Evolutionary conservation across 1,139 yeast species (phyloP).

Genomic region (Meyerozyma carpophila): DNA sequence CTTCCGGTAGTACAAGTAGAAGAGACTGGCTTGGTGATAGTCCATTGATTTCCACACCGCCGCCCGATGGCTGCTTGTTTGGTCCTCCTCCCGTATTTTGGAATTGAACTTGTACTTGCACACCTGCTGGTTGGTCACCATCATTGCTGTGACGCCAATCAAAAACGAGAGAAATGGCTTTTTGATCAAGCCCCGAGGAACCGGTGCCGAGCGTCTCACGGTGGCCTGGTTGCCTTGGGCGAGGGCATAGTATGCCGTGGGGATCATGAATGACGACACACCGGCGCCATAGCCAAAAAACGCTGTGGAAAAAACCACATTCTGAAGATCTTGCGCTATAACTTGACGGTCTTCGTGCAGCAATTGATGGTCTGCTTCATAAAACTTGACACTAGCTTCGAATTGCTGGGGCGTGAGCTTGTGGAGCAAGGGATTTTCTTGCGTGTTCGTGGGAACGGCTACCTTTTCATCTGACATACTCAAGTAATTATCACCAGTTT

Average conservation of each 20-base stretch:
- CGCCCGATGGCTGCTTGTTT: slow-evolving; percentile 13
- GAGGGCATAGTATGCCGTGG: slow-evolving; percentile 18
- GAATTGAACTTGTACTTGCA: slow-evolving; percentile 21
- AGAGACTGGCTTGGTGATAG: slow-evolving; percentile 31
- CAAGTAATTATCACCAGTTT: neutral
- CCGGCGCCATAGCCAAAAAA: slow-evolving; percentile 17
- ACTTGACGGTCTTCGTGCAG: slow-evolving; percentile 25
- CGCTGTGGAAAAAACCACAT: slow-evolving; percentile 21
- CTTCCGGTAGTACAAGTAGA: slow-evolving; percentile 30
- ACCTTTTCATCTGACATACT: slow-evolving; percentile 2
- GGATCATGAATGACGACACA: slow-evolving; percentile 16
- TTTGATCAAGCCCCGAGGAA: slow-evolving; percentile 12
- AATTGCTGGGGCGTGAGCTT: slow-evolving; percentile 31
- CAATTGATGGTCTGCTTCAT: slow-evolving; percentile 37
- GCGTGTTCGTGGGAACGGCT: slow-evolving; percentile 3
- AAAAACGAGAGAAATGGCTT: slow-evolving; percentile 31
- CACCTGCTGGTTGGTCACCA: slow-evolving; percentile 20
- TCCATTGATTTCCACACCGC: slow-evolving; percentile 37
- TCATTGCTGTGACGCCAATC: slow-evolving; percentile 24
- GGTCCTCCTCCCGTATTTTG: slow-evolving; percentile 10
- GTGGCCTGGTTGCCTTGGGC: neutral
- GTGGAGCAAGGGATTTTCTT: slow-evolving; percentile 23
- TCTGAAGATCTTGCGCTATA: slow-evolving; percentile 26
- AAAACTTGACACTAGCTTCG: slow-evolving; percentile 33
- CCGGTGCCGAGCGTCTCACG: slow-evolving; percentile 1